These are phyloP conservation scores for Sphagnurus paluster DNA, from an alignment of 1,284 basidiomycete species.

Conservation along the genomic window DNA sequence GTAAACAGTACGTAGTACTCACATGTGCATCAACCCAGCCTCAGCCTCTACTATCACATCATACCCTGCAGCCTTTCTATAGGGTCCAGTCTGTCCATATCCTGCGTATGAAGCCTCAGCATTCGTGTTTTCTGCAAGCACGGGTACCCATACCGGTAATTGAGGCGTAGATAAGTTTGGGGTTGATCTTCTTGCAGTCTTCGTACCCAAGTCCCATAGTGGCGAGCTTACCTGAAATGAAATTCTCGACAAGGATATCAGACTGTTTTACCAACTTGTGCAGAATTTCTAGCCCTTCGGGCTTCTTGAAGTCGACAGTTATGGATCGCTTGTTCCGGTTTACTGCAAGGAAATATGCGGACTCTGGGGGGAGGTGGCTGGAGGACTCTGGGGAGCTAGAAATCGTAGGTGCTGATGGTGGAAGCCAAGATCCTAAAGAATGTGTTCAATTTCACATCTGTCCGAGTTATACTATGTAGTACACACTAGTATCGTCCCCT, in stretches of 20 bases:
- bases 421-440: conserved; percentile 70
- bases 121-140: background rate
- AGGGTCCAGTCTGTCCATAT: conserved; percentile 94
- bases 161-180: conserved; percentile 84
- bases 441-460: background rate
- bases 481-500: conserved; percentile 89
- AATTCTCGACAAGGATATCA: conserved; percentile 91
- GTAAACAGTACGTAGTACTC: conserved; percentile 27
- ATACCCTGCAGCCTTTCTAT: conserved; percentile 81
- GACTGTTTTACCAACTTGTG: conserved; percentile 72
- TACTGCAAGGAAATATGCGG: conserved; percentile 88
- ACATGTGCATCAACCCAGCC: conserved; percentile 95
- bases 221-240: conserved; percentile 80
- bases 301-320: conserved; percentile 82
- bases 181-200: conserved; percentile 79
- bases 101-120: conserved; percentile 44
- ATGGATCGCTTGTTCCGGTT: conserved; percentile 92
- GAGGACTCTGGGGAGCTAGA: conserved; percentile 47
- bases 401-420: conserved; percentile 70
- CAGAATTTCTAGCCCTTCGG: conserved; percentile 78
- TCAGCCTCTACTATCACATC: conserved; percentile 92
- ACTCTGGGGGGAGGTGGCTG: conserved; percentile 81
- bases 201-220: conserved; percentile 87
- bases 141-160: conserved; percentile 69
- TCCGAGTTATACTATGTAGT: background rate